Conservation (phyloP, 257 asterid species). For the Capsicum chinense region DNA sequence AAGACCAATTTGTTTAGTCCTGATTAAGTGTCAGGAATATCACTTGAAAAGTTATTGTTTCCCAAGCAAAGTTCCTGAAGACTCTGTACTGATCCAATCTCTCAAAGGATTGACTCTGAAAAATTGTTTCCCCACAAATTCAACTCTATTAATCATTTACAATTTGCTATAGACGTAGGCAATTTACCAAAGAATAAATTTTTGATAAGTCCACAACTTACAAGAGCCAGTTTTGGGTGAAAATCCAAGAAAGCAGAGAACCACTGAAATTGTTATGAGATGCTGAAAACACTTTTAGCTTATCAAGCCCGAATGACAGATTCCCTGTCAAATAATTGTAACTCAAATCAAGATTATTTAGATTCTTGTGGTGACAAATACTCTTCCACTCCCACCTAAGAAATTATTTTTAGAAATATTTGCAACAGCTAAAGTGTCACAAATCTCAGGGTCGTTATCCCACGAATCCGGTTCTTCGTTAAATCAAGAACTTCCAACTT, state of each 20-base stretch:
- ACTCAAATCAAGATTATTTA: slow-evolving; percentile 76
- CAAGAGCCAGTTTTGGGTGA: slow-evolving; percentile 60
- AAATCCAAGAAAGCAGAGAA: slow-evolving; percentile 42
- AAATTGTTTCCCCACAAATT: slow-evolving; percentile 64
- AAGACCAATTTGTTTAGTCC: slow-evolving; percentile 52
- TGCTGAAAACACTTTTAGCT: slow-evolving; percentile 55
- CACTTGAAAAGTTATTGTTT: slow-evolving; percentile 64
- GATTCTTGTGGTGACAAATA: slow-evolving; percentile 54
- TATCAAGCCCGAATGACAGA: slow-evolving; percentile 60
- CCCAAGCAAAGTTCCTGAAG: slow-evolving; percentile 70
- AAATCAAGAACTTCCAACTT: slow-evolving; percentile 76
- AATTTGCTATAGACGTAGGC: slow-evolving; percentile 62
- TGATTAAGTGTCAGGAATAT: slow-evolving; percentile 63
- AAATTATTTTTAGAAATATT: slow-evolving; percentile 65
- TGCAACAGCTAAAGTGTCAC: slow-evolving; percentile 56
- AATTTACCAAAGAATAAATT: slow-evolving; percentile 61
- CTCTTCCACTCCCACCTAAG: slow-evolving; percentile 56
- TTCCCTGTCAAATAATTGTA: slow-evolving; percentile 62
- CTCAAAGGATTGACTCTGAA: slow-evolving; percentile 65
- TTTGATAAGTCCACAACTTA: slow-evolving; percentile 63
- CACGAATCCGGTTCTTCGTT: slow-evolving; percentile 60
- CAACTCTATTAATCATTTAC: slow-evolving; percentile 51
- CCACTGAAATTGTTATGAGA: slow-evolving; percentile 62
- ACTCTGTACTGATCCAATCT: slow-evolving; percentile 58
- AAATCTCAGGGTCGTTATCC: slow-evolving; percentile 50